Evolutionary conservation across 1,139 yeast species (phyloP).

Genomic region (Suhomyces terraborum): DNA sequence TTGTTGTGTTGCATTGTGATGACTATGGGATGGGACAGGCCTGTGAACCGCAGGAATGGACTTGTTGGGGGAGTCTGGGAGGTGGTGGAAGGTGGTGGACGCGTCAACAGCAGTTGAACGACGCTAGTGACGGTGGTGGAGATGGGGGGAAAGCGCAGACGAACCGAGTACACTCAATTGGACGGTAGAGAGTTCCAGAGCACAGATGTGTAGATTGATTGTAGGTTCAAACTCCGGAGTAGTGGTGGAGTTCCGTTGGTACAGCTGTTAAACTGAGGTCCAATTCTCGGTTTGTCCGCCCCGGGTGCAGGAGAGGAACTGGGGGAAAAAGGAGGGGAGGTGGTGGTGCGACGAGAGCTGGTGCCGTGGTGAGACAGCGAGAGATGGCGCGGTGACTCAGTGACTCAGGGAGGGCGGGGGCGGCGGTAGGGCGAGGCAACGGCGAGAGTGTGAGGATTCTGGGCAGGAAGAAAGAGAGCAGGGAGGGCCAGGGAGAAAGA

Average conservation of each 20-base stretch:
- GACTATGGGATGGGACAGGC: constrained; percentile 1
- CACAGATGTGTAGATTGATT: constrained; percentile 1
- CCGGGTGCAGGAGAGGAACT: neutral
- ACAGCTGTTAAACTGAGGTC: constrained; percentile 4
- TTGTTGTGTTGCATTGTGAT: constrained; percentile 10
- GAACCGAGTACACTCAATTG: neutral
- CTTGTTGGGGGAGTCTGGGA: neutral
- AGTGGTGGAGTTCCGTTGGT: constrained; percentile 1
- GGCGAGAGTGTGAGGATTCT: too few relatives aligned
- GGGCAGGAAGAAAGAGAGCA: too few relatives aligned
- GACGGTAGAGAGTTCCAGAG: neutral
- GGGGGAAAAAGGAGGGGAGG: neutral
- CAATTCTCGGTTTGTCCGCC: constrained; percentile 7
- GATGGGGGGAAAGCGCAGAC: neutral
- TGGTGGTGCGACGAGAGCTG: neutral
- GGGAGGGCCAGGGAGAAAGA: too few relatives aligned
- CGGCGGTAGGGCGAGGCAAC: too few relatives aligned
- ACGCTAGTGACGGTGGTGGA: constrained; percentile 3
- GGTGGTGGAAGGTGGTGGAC: constrained; percentile 5
- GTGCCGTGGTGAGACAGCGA: neutral
- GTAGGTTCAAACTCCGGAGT: neutral
- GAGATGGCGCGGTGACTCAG: too few relatives aligned
- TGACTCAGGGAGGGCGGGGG: too few relatives aligned
- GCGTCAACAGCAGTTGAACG: constrained; percentile 1
- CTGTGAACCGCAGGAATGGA: neutral